phyloP scores from a whole-genome alignment of 495 filamentous ascomycete genomes.

The Talaromyces ruber region DNA sequence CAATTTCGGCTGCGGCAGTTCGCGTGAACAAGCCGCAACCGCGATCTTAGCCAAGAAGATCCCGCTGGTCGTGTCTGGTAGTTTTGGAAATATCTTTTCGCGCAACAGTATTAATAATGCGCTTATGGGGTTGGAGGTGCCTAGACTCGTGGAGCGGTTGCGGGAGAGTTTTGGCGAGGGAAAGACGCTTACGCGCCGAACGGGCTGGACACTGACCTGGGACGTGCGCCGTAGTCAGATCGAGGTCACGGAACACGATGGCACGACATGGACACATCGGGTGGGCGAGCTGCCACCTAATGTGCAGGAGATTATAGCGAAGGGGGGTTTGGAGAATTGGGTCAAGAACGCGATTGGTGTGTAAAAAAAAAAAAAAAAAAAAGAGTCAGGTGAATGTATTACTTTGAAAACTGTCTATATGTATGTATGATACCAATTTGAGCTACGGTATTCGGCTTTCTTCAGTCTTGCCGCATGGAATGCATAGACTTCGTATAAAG shows the following conservation, averaged over 20 bases:
- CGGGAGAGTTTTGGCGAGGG: conserved; percentile 39
- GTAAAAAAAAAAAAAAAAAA: not conserved
- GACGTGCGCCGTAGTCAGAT: conserved; percentile 68
- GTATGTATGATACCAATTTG: conserved; percentile 1
- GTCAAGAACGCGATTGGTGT: conserved; percentile 57
- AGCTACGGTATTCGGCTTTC: not conserved
- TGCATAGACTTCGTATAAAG: not conserved
- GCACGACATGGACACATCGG: conserved; percentile 63
- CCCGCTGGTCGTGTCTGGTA: conserved; percentile 63
- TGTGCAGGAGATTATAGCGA: conserved; percentile 85
- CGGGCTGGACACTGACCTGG: conserved; percentile 85
- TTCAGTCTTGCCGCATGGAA: not conserved
- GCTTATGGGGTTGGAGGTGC: conserved; percentile 67
- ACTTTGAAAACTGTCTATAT: not conserved
- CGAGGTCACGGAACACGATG: conserved; percentile 53
- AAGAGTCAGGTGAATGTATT: not conserved
- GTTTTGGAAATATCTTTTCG: conserved; percentile 72
- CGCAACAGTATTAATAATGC: conserved; percentile 80
- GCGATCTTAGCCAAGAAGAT: conserved; percentile 70
- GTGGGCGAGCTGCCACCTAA: conserved; percentile 82
- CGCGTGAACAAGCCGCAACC: conserved; percentile 72
- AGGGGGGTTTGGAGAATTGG: conserved; percentile 68
- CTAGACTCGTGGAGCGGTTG: conserved; percentile 53
- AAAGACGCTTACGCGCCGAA: conserved; percentile 65
- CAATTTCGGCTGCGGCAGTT: conserved; percentile 81